Conservation (phyloP, 176 grass and related monocot genomes). For the Poa pratensis region DNA sequence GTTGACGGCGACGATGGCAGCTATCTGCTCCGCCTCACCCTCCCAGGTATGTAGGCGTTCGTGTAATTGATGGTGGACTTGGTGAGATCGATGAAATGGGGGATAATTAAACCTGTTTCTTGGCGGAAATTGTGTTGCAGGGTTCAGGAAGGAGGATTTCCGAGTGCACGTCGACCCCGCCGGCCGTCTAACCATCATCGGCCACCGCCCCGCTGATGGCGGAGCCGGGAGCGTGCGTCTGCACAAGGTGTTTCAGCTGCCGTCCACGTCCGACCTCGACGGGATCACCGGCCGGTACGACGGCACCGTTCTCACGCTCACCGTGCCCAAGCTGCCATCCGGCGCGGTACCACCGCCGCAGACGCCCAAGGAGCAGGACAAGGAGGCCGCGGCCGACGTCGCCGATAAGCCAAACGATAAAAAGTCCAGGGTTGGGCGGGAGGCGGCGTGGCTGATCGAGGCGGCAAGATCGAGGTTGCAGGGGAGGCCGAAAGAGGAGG, state of each 20-base stretch:
- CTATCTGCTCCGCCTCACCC: conserved; percentile 47
- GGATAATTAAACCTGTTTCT: neutral
- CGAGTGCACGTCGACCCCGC: conserved; percentile 46
- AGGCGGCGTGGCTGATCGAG: conserved; percentile 19
- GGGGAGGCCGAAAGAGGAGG: neutral
- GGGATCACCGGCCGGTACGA: conserved; percentile 49
- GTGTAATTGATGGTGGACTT: neutral
- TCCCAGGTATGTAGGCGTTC: conserved; percentile 49
- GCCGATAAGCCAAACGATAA: neutral
- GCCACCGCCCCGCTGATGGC: conserved; percentile 17
- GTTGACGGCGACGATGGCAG: conserved; percentile 27
- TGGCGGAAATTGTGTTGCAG: conserved; percentile 36
- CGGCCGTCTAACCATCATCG: conserved; percentile 52
- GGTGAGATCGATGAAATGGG: neutral
- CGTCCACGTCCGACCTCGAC: conserved; percentile 48
- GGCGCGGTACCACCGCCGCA: neutral
- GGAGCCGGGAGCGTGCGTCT: neutral
- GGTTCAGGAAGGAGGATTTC: conserved; percentile 59
- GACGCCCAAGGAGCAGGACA: neutral
- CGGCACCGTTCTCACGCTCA: conserved; percentile 46
- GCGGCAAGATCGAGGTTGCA: conserved; percentile 9
- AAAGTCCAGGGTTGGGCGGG: neutral
- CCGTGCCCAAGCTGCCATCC: conserved; percentile 47
- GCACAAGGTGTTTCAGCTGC: conserved; percentile 54
- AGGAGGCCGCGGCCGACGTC: neutral